Evolutionary conservation across 768 basidiomycete genomes (phyloP).

Genomic region (Pleurotus ostreatus): DNA sequence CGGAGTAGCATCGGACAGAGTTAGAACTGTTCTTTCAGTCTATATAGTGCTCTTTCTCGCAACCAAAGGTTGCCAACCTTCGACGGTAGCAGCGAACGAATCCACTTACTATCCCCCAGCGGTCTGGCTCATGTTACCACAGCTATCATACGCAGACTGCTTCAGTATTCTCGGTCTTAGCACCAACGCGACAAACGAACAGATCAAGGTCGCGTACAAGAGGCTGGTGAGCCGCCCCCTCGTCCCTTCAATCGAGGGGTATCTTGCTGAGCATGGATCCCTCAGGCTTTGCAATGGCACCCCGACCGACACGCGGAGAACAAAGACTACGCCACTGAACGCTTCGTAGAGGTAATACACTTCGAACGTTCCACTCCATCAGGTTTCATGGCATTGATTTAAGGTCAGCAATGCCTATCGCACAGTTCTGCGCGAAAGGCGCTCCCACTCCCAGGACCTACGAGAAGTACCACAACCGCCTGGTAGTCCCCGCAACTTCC

Average conservation of each 20-base stretch:
- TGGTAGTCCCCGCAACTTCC: slow-evolving; percentile 6
- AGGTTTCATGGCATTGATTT: slow-evolving; percentile 8
- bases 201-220: slow-evolving; percentile 49
- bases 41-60: neutral
- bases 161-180: neutral
- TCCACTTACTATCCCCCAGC: neutral
- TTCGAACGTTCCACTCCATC: slow-evolving; percentile 4
- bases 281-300: slow-evolving; percentile 60
- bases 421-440: slow-evolving; percentile 38
- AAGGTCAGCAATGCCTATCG: slow-evolving; percentile 59
- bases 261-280: neutral
- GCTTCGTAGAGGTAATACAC: slow-evolving; percentile 52
- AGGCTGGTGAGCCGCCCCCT: slow-evolving; percentile 40
- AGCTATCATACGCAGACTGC: slow-evolving; percentile 1
- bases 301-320: slow-evolving; percentile 56
- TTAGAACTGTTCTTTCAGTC: slow-evolving; percentile 3
- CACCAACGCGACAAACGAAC: slow-evolving; percentile 7
- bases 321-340: slow-evolving; percentile 48
- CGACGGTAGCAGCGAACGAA: neutral
- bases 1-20: slow-evolving; percentile 9
- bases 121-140: neutral
- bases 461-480: slow-evolving; percentile 11
- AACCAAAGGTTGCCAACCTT: neutral
- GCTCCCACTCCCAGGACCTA: slow-evolving; percentile 14
- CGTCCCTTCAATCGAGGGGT: slow-evolving; percentile 17